Evolutionary conservation across 2,329 filamentous ascomycete genomes (phyloP), one percentile per base, ranked within the genome.

Genomic region (Albophoma yamanashiensis): DNA sequence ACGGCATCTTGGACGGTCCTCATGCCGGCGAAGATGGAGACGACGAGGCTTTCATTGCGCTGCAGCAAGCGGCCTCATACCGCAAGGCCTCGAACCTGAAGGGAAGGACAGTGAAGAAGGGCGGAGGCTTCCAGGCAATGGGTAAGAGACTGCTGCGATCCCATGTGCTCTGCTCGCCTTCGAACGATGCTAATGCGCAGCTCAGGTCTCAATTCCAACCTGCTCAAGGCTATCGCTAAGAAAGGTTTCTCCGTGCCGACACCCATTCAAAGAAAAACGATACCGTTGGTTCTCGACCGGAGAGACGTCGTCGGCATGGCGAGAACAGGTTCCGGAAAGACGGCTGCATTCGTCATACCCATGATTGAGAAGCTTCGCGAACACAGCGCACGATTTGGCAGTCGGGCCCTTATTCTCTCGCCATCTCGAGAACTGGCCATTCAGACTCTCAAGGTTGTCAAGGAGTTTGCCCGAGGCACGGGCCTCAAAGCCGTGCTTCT

Each of bases 241-340:
- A 99, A 97, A 76, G 95, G 94, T 20, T 99, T 97, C 75, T 91
- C 89, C 0, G 91, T 97, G 3, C 95, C 95, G 4, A 99, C 94
- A 0, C 94, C 94, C 0, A 99, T 99, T 74, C 94, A 99, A 78
- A 86, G 94, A 66, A 97, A 97, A 75, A 91, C 94, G 2, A 96
- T 99, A 56, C 95, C 94, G 4, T 79, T 97, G 59, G 86, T 99
- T 59, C 80, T 97, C 67, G 89, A 95, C 63, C 85, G 89, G 59
- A 90, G 92, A 75, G 94, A 99, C 81, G 90, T 97, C n/a, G 93
- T 99, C 31, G 95, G 92, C 65, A 99, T 99, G 94, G 94, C 94
- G 9, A 83, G 95, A 65, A 99, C 95, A n/a, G 94, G 94, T 71
- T 97, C 92, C 25, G 94, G 94, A 78, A 99, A 99, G 79, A 99